Percentiles rank a stretch among this genome's conserved stretches.
Evolutionary conservation across 352 stramenopile species (phyloP).

Genomic region (Phytophthora sojae): DNA sequence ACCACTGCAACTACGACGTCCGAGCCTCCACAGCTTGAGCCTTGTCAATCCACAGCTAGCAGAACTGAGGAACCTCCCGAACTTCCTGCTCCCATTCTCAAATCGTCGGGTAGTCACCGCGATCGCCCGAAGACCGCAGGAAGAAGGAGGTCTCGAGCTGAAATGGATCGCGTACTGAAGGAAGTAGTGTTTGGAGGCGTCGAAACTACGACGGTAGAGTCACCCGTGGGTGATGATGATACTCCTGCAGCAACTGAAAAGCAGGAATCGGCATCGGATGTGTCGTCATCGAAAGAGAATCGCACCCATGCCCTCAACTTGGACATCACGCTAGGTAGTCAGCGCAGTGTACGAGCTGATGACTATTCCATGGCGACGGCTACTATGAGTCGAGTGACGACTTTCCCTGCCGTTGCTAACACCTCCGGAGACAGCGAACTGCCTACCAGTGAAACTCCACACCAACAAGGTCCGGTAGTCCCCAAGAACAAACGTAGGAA

Average conservation of each 20-base stretch:
- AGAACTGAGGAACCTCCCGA: neutral
- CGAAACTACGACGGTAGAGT: neutral
- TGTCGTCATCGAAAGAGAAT: constrained; percentile 6
- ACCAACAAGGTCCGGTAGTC: constrained; percentile 5
- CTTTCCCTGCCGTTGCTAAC: constrained; percentile 11
- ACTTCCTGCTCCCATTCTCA: neutral
- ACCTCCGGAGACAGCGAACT: neutral
- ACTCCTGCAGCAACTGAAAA: neutral
- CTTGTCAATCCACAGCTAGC: neutral
- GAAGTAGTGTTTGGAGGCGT: constrained; percentile 3
- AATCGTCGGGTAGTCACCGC: constrained; percentile 3
- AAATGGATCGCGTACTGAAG: constrained; percentile 17
- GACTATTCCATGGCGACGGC: constrained; percentile 21
- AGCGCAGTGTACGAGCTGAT: constrained; percentile 21
- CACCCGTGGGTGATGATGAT: neutral
- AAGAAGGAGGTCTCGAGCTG: constrained; percentile 16
- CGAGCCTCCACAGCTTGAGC: neutral
- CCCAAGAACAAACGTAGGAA: constrained; percentile 37
- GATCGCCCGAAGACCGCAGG: constrained; percentile 21
- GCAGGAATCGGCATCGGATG: constrained; percentile 5
- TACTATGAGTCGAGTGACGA: constrained; percentile 33
- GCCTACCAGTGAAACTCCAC: neutral
- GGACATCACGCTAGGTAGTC: constrained; percentile 17
- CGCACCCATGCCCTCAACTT: constrained; percentile 4
- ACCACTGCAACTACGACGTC: constrained; percentile 26